Percentiles rank a stretch among this genome's conserved stretches.
Conservation (phyloP, 352 stramenopile genomes). For the Blastocystis hominis region DNA sequence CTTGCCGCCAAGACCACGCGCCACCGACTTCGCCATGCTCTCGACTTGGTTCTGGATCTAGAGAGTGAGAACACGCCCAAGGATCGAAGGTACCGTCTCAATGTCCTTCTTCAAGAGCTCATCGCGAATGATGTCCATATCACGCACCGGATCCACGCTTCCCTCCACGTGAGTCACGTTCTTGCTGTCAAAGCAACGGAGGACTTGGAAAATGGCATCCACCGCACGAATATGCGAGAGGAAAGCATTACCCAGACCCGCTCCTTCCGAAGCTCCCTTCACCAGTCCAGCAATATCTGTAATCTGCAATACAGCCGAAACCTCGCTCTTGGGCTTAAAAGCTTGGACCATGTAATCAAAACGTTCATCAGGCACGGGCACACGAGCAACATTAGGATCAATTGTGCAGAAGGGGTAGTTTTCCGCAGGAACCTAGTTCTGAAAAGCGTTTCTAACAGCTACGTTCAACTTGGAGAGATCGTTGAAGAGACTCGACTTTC, state of each 20-base stretch:
- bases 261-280: conserved; percentile 86
- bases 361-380: conserved; percentile 88
- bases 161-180: conserved; percentile 98
- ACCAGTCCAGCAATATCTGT: conserved; percentile 99
- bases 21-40: conserved; percentile 64
- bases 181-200: conserved; percentile 89
- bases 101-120: conserved; percentile 95
- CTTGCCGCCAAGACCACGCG: conserved; percentile 58
- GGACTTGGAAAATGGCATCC: conserved; percentile 93
- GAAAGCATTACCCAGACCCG: conserved; percentile 96
- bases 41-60: conserved; percentile 71
- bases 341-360: conserved; percentile 94
- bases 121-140: conserved; percentile 95
- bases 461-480: conserved; percentile 82
- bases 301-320: conserved; percentile 91
- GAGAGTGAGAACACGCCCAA: neutral
- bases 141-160: conserved; percentile 91
- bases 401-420: conserved; percentile 95
- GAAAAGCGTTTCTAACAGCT: neutral
- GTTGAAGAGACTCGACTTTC: conserved; percentile 99
- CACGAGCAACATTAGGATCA: conserved; percentile 92
- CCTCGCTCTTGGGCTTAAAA: conserved; percentile 83
- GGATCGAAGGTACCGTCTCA: conserved; percentile 60
- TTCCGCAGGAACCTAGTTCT: conserved; percentile 67
- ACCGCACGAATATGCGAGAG: conserved; percentile 96